Evolutionary conservation across 2,329 filamentous ascomycete species (phyloP).

Genomic region (Xylaria digitata): DNA sequence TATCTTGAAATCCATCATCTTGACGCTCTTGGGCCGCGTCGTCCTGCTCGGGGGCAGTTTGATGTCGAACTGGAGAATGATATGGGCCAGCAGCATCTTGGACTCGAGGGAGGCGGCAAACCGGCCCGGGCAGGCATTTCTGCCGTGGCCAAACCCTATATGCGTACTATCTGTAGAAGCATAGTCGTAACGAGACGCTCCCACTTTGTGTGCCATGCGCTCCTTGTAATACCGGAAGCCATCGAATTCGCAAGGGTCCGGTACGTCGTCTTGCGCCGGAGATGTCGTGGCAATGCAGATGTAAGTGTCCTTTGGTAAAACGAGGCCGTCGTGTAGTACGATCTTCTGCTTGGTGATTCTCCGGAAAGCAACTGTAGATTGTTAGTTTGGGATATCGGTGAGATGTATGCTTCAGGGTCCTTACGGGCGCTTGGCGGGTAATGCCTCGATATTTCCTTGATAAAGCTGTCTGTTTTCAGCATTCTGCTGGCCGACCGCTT

Average conservation of each 20-base stretch:
- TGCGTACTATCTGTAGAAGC: slow-evolving; percentile 14
- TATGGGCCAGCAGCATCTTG: slow-evolving; percentile 20
- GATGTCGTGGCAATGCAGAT: slow-evolving; percentile 19
- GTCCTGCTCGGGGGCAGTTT: slow-evolving; percentile 14
- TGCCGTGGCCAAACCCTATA: slow-evolving; percentile 14
- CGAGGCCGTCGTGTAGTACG: slow-evolving; percentile 12
- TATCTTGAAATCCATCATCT: slow-evolving; percentile 22
- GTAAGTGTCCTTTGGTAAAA: slow-evolving; percentile 20
- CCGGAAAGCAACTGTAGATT: slow-evolving; percentile 10
- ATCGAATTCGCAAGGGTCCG: slow-evolving; percentile 6
- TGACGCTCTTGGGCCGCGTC: slow-evolving; percentile 11
- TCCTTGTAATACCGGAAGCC: slow-evolving; percentile 14
- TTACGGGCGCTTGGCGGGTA: slow-evolving; percentile 12
- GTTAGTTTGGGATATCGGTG: not conserved
- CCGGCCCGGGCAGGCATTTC: slow-evolving; percentile 6
- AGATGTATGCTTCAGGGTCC: not conserved
- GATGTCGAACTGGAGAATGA: slow-evolving; percentile 17
- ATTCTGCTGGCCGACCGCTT: slow-evolving; percentile 13
- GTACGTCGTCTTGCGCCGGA: slow-evolving; percentile 13
- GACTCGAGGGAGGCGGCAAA: slow-evolving; percentile 19
- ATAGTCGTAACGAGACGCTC: slow-evolving; percentile 18
- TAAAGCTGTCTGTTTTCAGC: slow-evolving; percentile 12
- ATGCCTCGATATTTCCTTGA: slow-evolving; percentile 15
- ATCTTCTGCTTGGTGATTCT: slow-evolving; percentile 19
- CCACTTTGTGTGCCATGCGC: slow-evolving; percentile 15